phyloP scores from a whole-genome alignment of 1,139 yeast genomes.

The Candida sp. region DNA sequence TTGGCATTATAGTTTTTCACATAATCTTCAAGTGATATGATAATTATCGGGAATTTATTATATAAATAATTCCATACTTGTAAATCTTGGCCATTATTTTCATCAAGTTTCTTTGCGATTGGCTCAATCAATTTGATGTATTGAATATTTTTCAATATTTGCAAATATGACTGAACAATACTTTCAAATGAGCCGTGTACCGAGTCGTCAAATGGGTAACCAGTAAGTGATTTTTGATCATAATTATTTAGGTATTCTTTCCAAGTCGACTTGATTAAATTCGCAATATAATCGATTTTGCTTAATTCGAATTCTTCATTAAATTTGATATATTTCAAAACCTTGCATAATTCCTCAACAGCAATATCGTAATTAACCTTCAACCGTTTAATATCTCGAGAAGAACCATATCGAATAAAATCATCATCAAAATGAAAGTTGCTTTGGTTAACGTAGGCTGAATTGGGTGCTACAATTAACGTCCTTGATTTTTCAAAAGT shows the following conservation, averaged over 20 bases:
- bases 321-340: slow-evolving; percentile 29
- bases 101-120: slow-evolving; percentile 3
- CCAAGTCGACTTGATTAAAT: slow-evolving; percentile 5
- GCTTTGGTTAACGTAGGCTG: slow-evolving; percentile 1
- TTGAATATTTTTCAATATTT: slow-evolving; percentile 2
- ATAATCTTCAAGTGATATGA: slow-evolving; percentile 2
- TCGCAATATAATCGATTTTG: slow-evolving; percentile 4
- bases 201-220: slow-evolving; percentile 5
- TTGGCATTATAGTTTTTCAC: background rate
- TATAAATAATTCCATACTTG: slow-evolving; percentile 1
- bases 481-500: background rate
- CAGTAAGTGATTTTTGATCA: background rate
- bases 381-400: slow-evolving; percentile 5
- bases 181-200: slow-evolving; percentile 1
- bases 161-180: slow-evolving; percentile 3
- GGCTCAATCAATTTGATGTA: slow-evolving; percentile 2
- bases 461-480: background rate
- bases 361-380: slow-evolving; percentile 7
- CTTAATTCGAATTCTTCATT: slow-evolving; percentile 17
- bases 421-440: background rate
- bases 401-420: slow-evolving; percentile 1
- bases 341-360: slow-evolving; percentile 22
- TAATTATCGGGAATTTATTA: background rate
- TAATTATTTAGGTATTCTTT: too few relatives aligned
- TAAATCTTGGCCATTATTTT: slow-evolving; percentile 4